Evolutionary conservation across 2,329 filamentous ascomycete species (phyloP).

Genomic region (Pseudopithomyces chartarum): DNA sequence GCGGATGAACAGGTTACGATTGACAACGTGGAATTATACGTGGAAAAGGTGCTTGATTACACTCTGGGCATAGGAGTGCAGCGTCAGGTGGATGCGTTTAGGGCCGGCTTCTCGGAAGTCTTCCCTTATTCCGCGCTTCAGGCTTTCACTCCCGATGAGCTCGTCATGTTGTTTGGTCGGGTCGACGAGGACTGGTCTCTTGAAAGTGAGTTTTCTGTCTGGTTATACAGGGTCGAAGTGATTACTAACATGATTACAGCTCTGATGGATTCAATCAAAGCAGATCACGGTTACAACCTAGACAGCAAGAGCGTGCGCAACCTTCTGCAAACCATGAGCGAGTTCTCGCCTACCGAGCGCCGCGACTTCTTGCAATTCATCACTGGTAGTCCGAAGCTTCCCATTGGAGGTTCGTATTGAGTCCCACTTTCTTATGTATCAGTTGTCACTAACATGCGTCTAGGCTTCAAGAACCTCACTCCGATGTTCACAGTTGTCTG

Average conservation of each 20-base stretch:
- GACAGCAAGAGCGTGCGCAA: conserved; percentile 96
- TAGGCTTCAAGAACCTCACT: conserved; percentile 94
- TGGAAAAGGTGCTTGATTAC: conserved; percentile 89
- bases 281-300: conserved; percentile 98
- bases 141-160: conserved; percentile 92
- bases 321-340: conserved; percentile 91
- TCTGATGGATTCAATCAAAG: conserved; percentile 97
- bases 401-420: conserved; percentile 81
- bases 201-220: conserved; percentile 73
- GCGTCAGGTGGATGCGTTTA: conserved; percentile 88
- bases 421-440: neutral
- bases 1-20: conserved; percentile 78
- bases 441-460: conserved; percentile 8
- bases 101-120: conserved; percentile 88
- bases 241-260: conserved; percentile 56
- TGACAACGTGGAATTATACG: conserved; percentile 86
- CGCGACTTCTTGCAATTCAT: conserved; percentile 97
- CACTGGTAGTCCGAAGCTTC: conserved; percentile 95
- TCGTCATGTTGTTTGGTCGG: conserved; percentile 91
- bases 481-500: conserved; percentile 99
- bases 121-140: conserved; percentile 93
- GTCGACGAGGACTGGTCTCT: conserved; percentile 97
- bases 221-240: conserved; percentile 4
- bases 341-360: conserved; percentile 73
- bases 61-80: conserved; percentile 89